Percentiles rank a stretch among this genome's conserved stretches.
Conservation (phyloP, 768 basidiomycete species). For the Pulveroboletus sp. region DNA sequence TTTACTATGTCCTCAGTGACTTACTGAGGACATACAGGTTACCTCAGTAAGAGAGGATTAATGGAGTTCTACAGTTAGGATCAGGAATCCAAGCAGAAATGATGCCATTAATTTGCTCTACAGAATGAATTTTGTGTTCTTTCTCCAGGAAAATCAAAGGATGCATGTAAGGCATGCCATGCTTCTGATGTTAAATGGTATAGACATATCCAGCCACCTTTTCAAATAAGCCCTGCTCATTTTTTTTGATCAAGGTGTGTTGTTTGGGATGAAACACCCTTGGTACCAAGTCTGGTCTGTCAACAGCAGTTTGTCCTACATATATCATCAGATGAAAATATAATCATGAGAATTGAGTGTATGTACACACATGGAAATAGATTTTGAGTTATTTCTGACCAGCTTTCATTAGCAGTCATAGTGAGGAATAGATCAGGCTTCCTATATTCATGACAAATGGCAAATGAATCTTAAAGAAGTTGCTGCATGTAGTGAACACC, state of each 20-base stretch:
- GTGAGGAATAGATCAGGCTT: constrained; percentile 28
- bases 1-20: too few relatives aligned
- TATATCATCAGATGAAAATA: too few relatives aligned
- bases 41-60: too few relatives aligned
- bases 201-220: constrained; percentile 40
- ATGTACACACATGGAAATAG: constrained; percentile 33
- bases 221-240: constrained; percentile 52
- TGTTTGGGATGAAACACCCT: constrained; percentile 50
- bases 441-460: constrained; percentile 34
- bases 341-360: too few relatives aligned
- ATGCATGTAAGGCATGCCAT: constrained; percentile 49
- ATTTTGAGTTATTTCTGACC: constrained; percentile 40
- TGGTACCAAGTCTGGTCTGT: too few relatives aligned
- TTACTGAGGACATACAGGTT: too few relatives aligned
- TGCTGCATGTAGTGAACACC: constrained; percentile 42
- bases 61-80: too few relatives aligned
- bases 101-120: too few relatives aligned
- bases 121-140: too few relatives aligned
- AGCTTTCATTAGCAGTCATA: constrained; percentile 48
- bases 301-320: constrained; percentile 32
- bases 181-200: constrained; percentile 55
- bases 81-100: neutral
- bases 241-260: constrained; percentile 31
- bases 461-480: constrained; percentile 43
- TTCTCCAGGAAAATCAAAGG: too few relatives aligned